phyloP scores from a whole-genome alignment of 2,329 filamentous ascomycete species.

The Beauveria rudraprayagi region DNA sequence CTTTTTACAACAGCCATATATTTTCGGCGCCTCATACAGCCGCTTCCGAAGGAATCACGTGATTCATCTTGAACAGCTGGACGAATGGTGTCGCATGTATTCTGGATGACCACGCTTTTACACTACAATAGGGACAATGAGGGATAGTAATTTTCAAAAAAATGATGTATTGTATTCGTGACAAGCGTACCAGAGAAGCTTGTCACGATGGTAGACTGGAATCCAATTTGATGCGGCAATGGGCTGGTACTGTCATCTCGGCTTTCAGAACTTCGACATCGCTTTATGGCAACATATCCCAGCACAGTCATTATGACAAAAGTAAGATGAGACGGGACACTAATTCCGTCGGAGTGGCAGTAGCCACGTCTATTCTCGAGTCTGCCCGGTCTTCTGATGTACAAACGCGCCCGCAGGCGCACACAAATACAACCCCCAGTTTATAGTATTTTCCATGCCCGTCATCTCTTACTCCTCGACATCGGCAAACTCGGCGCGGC shows the following conservation, averaged over 20 bases:
- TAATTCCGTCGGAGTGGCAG: constrained; percentile 1
- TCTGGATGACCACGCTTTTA: not conserved
- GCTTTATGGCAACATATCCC: not conserved
- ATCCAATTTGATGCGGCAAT: not conserved
- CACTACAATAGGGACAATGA: not conserved
- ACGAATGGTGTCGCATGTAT: not conserved
- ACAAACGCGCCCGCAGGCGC: constrained; percentile 24
- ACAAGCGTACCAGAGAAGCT: too few species aligned
- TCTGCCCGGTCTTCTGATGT: constrained; percentile 25
- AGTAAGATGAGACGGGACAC: constrained; percentile 8
- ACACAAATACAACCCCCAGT: constrained; percentile 21
- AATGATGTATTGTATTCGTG: too few species aligned
- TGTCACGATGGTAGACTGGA: too few species aligned
- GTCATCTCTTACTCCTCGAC: constrained; percentile 28
- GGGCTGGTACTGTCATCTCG: not conserved
- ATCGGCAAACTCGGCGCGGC: constrained; percentile 47
- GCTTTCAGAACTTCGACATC: not conserved
- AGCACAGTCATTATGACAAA: not conserved
- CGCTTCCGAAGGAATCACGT: constrained; percentile 17
- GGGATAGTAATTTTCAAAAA: not conserved
- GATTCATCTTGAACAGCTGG: not conserved
- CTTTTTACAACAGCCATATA: constrained; percentile 13
- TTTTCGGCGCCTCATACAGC: constrained; percentile 24
- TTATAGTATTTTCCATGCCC: constrained; percentile 16
- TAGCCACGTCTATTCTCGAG: constrained; percentile 8